Evolutionary conservation across 495 filamentous ascomycete genomes (phyloP), one percentile per base, ranked within the genome.

Genomic region (Aspergillus nanangensis): DNA sequence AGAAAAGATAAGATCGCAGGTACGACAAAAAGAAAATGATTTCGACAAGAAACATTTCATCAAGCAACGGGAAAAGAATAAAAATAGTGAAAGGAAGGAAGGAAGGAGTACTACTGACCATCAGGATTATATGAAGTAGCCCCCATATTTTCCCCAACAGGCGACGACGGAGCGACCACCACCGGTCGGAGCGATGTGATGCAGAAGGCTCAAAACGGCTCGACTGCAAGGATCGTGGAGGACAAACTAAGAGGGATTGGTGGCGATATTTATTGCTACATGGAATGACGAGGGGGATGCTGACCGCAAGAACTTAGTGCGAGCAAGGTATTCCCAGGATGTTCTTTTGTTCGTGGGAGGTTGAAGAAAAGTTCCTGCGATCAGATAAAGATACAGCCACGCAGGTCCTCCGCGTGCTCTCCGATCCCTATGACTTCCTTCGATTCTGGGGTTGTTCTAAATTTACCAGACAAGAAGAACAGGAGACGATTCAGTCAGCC

Each of bases 81-180:
- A 45, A 36, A 46, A 61, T 52, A 45, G 56, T 53, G 52, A 64
- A 62, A 41, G 35, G 46, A 39, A 37, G 22, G 46, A 45, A 50
- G 53, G 39, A 44, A 51, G 48, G 52, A 48, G 43, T 32, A 39
- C 41, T 40, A 71, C 68, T 71, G 50, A 71, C 68, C 68, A 67
- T 71, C 68, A 36, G 57, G 55, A 50, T 65, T 63, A 45, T 61
- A 63, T 51, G 61, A 49, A 50, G 55, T 55, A 42, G 68, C 55
- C 56, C 66, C 66, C 68, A 71, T 71, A 53, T 50, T 67, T 57
- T 55, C 37, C 41, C 52, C 44, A 45, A 32, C 35, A 44, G 43
- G 37, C 18, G 52, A 53, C 43, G 42, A 45, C 40, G 37, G 43
- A 54, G 38, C 47, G 50, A 45, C 50, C 57, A 53, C 47, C 36